phyloP scores from a whole-genome alignment of 495 filamentous ascomycete genomes.

The Chaetomium cochliodes region DNA sequence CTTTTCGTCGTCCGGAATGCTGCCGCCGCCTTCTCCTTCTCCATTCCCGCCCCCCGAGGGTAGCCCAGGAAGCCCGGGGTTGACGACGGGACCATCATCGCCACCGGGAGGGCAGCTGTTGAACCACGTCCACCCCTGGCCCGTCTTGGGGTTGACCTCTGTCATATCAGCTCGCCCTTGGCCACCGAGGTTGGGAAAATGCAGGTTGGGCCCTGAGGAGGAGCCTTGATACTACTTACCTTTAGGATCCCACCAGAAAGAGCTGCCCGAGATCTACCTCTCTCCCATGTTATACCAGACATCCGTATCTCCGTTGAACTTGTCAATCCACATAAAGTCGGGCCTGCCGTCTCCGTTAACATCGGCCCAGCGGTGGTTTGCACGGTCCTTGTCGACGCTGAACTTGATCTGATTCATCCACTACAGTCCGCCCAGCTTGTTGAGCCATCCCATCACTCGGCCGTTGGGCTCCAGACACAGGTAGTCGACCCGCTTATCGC shows the following conservation, averaged over 20 bases:
- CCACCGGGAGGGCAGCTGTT: slow-evolving; percentile 13
- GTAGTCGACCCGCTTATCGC: slow-evolving; percentile 34
- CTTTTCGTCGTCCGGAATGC: no score
- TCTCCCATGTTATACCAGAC: slow-evolving; percentile 19
- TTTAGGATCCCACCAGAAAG: slow-evolving; percentile 13
- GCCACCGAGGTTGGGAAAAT: slow-evolving; percentile 25
- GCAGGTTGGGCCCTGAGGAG: slow-evolving; percentile 2
- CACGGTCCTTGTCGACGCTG: slow-evolving; percentile 25
- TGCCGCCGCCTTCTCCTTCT: no score
- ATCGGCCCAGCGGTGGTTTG: slow-evolving; percentile 33
- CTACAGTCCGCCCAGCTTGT: slow-evolving; percentile 19
- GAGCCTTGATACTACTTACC: slow-evolving; percentile 13
- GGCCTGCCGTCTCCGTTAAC: slow-evolving; percentile 32
- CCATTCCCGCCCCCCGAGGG: no score
- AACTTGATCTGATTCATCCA: slow-evolving; percentile 29
- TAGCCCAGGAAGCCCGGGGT: neutral
- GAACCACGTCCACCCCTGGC: slow-evolving; percentile 20
- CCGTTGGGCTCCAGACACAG: slow-evolving; percentile 33
- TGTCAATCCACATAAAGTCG: slow-evolving; percentile 34
- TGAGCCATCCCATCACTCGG: slow-evolving; percentile 24
- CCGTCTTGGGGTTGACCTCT: slow-evolving; percentile 10
- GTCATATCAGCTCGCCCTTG: slow-evolving; percentile 23
- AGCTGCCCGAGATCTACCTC: slow-evolving; percentile 7
- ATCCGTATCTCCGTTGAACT: slow-evolving; percentile 18
- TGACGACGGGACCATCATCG: neutral